Conservation (phyloP, 2,329 filamentous ascomycete genomes). For the Pseudogymnoascus sp. region DNA sequence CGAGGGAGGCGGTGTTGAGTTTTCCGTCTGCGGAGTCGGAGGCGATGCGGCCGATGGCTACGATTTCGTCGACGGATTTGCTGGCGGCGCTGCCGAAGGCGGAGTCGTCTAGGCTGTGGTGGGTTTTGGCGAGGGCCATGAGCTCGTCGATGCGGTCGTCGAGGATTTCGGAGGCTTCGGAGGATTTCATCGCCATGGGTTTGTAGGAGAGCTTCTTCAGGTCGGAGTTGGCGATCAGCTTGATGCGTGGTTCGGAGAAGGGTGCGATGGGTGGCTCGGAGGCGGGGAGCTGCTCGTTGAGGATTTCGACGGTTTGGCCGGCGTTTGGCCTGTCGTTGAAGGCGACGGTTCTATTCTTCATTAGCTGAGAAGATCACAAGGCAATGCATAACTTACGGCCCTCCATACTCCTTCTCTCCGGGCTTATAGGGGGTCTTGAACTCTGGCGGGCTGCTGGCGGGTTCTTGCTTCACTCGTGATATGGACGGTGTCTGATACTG, state of each 20-base stretch:
- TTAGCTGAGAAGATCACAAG: background rate
- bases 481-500: constrained; percentile 39
- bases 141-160: constrained; percentile 96
- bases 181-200: constrained; percentile 88
- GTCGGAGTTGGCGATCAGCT: constrained; percentile 78
- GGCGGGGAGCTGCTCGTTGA: constrained; percentile 67
- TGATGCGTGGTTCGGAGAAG: constrained; percentile 69
- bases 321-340: constrained; percentile 73
- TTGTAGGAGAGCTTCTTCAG: constrained; percentile 87
- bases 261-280: constrained; percentile 65
- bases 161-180: constrained; percentile 83
- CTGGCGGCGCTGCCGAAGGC: constrained; percentile 81
- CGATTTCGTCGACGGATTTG: constrained; percentile 76
- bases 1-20: constrained; percentile 74
- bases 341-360: constrained; percentile 41
- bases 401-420: constrained; percentile 17
- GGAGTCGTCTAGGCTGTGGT: constrained; percentile 68
- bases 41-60: constrained; percentile 86
- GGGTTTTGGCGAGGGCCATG: constrained; percentile 60
- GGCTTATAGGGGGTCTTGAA: constrained; percentile 33
- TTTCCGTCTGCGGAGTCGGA: constrained; percentile 81
- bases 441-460: constrained; percentile 39
- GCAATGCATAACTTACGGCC: constrained; percentile 18
- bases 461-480: constrained; percentile 39
- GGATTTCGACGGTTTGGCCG: constrained; percentile 73